Conservation (phyloP, 805 yeast genomes). For the Soucietia sequanensis region DNA sequence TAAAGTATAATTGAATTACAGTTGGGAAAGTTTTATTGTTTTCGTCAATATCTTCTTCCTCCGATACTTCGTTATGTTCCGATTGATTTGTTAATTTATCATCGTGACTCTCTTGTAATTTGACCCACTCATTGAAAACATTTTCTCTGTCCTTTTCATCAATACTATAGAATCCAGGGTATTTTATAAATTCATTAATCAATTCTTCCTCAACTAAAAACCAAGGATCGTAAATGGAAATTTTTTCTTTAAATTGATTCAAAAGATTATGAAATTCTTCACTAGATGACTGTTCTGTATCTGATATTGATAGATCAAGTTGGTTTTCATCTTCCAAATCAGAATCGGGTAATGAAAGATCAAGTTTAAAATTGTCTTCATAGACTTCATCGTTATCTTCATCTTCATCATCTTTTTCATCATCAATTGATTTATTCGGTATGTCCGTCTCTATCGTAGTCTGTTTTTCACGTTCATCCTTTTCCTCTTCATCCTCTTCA, state of each 20-base stretch:
- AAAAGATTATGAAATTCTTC: conserved; percentile 24
- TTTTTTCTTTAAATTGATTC: conserved; percentile 18
- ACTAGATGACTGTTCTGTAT: conserved; percentile 3
- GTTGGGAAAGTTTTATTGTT: no score
- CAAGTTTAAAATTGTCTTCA: conserved; percentile 1
- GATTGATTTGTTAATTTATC: no score
- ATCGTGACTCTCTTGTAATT: conserved; percentile 3
- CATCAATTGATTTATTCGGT: conserved; percentile 2
- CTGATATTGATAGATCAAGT: conserved; percentile 9
- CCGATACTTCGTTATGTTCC: neutral
- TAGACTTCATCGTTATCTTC: conserved; percentile 4
- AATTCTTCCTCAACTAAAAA: conserved; percentile 36
- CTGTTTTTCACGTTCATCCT: conserved; percentile 5
- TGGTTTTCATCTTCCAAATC: neutral
- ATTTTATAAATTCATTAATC: conserved; percentile 21
- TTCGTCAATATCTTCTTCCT: conserved; percentile 3
- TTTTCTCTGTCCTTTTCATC: conserved; percentile 17
- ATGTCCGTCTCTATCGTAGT: conserved; percentile 2
- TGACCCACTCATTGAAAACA: conserved; percentile 27
- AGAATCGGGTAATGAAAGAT: neutral
- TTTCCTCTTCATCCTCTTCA: conserved; percentile 13
- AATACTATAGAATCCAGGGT: conserved; percentile 28
- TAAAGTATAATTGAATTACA: conserved; percentile 11
- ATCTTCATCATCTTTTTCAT: conserved; percentile 3
- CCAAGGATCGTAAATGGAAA: conserved; percentile 39